Percentiles rank a stretch among this genome's conserved stretches.
Evolutionary conservation across 768 basidiomycete species (phyloP).

Genomic region (Tephrocybe sp.): DNA sequence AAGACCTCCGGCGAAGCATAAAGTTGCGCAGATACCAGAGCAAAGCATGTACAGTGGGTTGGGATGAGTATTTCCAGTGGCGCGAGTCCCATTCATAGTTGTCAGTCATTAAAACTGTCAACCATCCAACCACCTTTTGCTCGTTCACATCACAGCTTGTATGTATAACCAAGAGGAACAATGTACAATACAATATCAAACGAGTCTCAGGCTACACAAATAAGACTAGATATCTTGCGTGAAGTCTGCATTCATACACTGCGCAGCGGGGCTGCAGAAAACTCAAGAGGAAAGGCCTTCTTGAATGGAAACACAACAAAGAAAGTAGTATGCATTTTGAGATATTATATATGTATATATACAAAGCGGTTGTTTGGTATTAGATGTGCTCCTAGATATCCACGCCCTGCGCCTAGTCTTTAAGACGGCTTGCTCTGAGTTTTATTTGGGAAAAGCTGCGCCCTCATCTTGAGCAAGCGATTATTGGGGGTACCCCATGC

Average conservation of each 20-base stretch:
- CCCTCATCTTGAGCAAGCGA: slow-evolving; percentile 41
- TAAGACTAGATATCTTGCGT: no score
- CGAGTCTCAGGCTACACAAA: no score
- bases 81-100: slow-evolving; percentile 36
- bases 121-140: neutral
- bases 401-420: neutral
- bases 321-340: neutral
- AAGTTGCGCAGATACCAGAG: slow-evolving; percentile 84
- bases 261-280: no score
- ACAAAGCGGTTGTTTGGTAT: slow-evolving; percentile 6
- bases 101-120: neutral
- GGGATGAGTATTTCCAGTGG: slow-evolving; percentile 82
- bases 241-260: no score
- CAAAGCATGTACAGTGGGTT: slow-evolving; percentile 61
- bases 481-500: slow-evolving; percentile 43
- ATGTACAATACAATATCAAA: slow-evolving; percentile 12
- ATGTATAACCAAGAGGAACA: neutral
- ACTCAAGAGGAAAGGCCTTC: no score
- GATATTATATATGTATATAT: slow-evolving; percentile 5
- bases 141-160: neutral
- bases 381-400: neutral
- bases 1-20: slow-evolving; percentile 75
- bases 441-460: slow-evolving; percentile 31
- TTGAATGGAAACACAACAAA: neutral
- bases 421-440: neutral